These are phyloP conservation scores for Backusella australiensis DNA, from an alignment of 192 early-diverging fungal genomes.

Conservation along the genomic window DNA sequence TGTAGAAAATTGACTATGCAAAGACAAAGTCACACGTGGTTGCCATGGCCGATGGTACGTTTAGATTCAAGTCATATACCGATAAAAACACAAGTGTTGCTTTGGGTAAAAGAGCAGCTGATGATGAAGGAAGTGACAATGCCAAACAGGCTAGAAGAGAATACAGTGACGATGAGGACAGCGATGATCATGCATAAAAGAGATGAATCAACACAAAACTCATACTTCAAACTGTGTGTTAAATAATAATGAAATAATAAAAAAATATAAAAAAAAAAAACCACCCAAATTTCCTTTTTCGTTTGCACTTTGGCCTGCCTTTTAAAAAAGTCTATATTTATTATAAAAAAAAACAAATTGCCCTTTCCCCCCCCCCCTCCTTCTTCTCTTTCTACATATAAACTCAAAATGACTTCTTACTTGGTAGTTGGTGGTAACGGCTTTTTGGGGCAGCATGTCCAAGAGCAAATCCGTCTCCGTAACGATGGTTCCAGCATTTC, in stretches of 20 bases:
- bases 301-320: not conserved
- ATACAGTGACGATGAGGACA: slow-evolving; percentile 20
- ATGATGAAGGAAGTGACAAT: slow-evolving; percentile 14
- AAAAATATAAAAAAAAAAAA: not conserved
- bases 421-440: slow-evolving; percentile 87
- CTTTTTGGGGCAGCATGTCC: slow-evolving; percentile 82
- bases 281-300: not conserved
- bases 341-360: not conserved
- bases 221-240: not conserved
- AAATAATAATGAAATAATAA: too few species aligned
- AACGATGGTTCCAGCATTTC: slow-evolving; percentile 58
- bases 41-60: slow-evolving; percentile 66
- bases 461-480: slow-evolving; percentile 67
- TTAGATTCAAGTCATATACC: slow-evolving; percentile 16
- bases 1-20: slow-evolving; percentile 71
- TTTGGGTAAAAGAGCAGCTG: slow-evolving; percentile 19
- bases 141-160: slow-evolving; percentile 12
- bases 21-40: slow-evolving; percentile 75
- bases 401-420: slow-evolving; percentile 34
- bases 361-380: not conserved
- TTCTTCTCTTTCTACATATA: not conserved
- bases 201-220: not conserved
- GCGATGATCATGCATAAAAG: slow-evolving; percentile 22
- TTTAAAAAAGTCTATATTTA: not conserved
- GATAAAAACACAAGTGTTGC: slow-evolving; percentile 15